Percentiles rank a stretch among this genome's conserved stretches.
Conservation (phyloP, 78 protist species). For the Tieghemostelium lacteum region DNA sequence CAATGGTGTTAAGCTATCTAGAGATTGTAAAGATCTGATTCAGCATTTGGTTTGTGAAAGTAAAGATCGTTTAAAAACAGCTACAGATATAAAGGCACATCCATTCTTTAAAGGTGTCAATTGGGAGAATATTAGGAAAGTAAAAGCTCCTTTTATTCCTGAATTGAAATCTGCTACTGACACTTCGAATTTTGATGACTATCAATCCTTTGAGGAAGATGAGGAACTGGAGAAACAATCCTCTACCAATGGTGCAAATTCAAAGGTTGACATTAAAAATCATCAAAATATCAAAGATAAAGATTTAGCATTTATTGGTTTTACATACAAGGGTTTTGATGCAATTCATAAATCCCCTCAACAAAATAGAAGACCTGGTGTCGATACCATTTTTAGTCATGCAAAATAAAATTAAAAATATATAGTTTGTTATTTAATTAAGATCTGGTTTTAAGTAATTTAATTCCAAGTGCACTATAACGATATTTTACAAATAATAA, state of each 20-base stretch:
- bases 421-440: too few species aligned
- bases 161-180: slow-evolving; percentile 70
- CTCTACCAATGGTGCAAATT: too few species aligned
- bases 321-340: slow-evolving; percentile 71
- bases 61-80: slow-evolving; percentile 57
- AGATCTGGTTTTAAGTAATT: too few species aligned
- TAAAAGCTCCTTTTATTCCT: slow-evolving; percentile 79
- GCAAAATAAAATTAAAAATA: too few species aligned
- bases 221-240: not conserved
- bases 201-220: slow-evolving; percentile 31
- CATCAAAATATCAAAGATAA: slow-evolving; percentile 35
- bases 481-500: too few species aligned
- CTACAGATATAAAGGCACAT: slow-evolving; percentile 87
- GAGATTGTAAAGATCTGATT: slow-evolving; percentile 84
- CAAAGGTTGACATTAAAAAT: not conserved
- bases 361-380: slow-evolving; percentile 17
- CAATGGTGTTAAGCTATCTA: slow-evolving; percentile 48
- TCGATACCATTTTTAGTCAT: slow-evolving; percentile 50
- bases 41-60: slow-evolving; percentile 68
- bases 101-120: slow-evolving; percentile 91
- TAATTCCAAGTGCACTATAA: too few species aligned
- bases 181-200: slow-evolving; percentile 62
- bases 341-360: slow-evolving; percentile 52
- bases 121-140: slow-evolving; percentile 72
- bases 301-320: slow-evolving; percentile 73